These are phyloP conservation scores for Hanseniaspora sp. DNA, from an alignment of 1,139 yeast genomes.

Conservation along the genomic window DNA sequence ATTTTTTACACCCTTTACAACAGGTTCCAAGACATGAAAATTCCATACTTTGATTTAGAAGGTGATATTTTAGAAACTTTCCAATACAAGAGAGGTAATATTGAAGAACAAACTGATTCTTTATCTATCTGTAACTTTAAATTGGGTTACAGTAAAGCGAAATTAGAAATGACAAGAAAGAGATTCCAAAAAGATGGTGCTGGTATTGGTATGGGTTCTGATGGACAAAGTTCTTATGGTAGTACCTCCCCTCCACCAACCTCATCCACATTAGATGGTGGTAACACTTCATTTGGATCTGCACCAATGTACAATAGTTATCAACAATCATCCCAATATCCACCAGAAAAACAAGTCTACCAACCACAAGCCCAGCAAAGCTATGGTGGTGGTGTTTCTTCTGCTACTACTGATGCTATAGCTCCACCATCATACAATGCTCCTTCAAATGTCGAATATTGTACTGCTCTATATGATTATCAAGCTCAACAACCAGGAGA, in stretches of 20 bases:
- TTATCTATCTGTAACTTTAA: constrained; percentile 82
- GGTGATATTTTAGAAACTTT: constrained; percentile 78
- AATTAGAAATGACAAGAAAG: constrained; percentile 70
- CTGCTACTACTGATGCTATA: constrained; percentile 24
- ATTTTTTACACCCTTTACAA: constrained; percentile 84
- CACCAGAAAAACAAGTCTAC: constrained; percentile 12
- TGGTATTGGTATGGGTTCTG: constrained; percentile 17
- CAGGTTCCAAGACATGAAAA: constrained; percentile 90
- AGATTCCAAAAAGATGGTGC: constrained; percentile 45
- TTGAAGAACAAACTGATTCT: constrained; percentile 79
- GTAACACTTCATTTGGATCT: constrained; percentile 20
- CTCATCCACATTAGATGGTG: constrained; percentile 22
- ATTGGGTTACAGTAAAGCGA: constrained; percentile 74
- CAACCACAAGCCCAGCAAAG: background rate
- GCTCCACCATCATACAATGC: constrained; percentile 30
- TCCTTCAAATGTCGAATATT: constrained; percentile 40
- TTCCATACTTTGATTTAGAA: constrained; percentile 81
- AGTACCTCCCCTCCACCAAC: constrained; percentile 27
- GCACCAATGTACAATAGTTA: constrained; percentile 20
- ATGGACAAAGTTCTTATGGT: constrained; percentile 23
- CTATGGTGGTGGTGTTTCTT: constrained; percentile 22
- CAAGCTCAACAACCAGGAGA: constrained; percentile 86
- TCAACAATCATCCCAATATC: constrained; percentile 17
- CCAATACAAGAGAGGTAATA: constrained; percentile 69
- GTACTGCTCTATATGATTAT: constrained; percentile 69